A percentile compares a stretch with the other conserved stretches of the same genome.
These are phyloP conservation scores for Ulmus americana DNA, from an alignment of 331 rosid genomes.

Conservation along the genomic window DNA sequence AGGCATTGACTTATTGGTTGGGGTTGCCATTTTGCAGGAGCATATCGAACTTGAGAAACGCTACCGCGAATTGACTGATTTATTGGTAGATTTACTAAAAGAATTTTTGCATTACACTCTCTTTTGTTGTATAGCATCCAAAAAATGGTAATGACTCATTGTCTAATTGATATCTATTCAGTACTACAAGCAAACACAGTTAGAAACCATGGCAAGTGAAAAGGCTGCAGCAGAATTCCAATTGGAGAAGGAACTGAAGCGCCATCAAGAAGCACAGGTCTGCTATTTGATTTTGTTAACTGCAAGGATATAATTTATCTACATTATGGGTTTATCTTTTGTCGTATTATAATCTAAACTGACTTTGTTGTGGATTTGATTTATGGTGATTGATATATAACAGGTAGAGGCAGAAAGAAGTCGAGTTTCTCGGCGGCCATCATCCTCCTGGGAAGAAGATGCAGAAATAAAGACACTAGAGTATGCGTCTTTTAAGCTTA, in stretches of 20 bases:
- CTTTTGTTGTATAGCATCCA: conserved; percentile 11
- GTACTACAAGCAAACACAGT: conserved; percentile 98
- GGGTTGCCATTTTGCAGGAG: conserved; percentile 55
- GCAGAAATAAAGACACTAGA: conserved; percentile 83
- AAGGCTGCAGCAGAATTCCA: conserved; percentile 94
- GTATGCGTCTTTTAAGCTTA: conserved; percentile 44
- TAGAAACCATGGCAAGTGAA: conserved; percentile 95
- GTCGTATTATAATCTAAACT: background rate
- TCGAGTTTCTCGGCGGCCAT: conserved; percentile 69
- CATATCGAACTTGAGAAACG: conserved; percentile 96
- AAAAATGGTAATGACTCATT: conserved; percentile 17
- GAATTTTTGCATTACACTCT: conserved; percentile 17
- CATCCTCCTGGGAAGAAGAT: conserved; percentile 94
- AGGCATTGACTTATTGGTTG: conserved; percentile 2
- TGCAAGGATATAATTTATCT: conserved; percentile 15
- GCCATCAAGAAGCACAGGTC: conserved; percentile 82
- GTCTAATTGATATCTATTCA: conserved; percentile 26
- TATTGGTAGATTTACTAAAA: conserved; percentile 54
- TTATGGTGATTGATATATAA: conserved; percentile 26
- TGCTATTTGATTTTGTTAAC: conserved; percentile 24
- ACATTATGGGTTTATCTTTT: background rate
- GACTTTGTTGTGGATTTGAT: background rate
- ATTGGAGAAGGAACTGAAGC: conserved; percentile 87
- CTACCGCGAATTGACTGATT: conserved; percentile 93
- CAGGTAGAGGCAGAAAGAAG: conserved; percentile 93